Evolutionary conservation across 768 basidiomycete species (phyloP).

Genomic region (Rossbeevera mucosa): DNA sequence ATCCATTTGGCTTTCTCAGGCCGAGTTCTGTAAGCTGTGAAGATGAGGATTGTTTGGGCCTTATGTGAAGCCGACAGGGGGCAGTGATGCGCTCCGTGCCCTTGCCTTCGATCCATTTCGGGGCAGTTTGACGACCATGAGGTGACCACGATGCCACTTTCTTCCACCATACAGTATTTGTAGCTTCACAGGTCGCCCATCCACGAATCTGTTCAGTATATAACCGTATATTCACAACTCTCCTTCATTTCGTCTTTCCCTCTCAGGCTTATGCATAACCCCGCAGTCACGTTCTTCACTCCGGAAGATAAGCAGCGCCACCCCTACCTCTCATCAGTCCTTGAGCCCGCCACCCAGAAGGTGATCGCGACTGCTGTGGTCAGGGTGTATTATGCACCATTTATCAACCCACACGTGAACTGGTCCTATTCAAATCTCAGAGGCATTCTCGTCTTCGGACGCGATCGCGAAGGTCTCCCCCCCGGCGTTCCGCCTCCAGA

Average conservation of each 20-base stretch:
- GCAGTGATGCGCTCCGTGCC: conserved; percentile 20
- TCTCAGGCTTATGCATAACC: conserved; percentile 29
- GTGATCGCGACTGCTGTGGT: conserved; percentile 52
- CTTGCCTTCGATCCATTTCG: conserved; percentile 28
- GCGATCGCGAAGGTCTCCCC: conserved; percentile 27
- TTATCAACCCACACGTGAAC: conserved; percentile 40
- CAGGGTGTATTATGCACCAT: conserved; percentile 59
- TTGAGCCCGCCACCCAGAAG: conserved; percentile 38
- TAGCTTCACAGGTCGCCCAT: conserved; percentile 18
- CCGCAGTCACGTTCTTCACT: conserved; percentile 32
- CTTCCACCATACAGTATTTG: conserved; percentile 19
- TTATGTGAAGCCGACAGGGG: conserved; percentile 21
- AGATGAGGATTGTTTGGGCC: conserved; percentile 15
- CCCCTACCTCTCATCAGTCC: conserved; percentile 37
- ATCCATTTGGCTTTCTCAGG: conserved; percentile 24
- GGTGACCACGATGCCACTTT: conserved; percentile 33
- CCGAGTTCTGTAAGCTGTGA: conserved; percentile 20
- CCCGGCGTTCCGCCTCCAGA: conserved; percentile 21
- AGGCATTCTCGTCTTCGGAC: conserved; percentile 56
- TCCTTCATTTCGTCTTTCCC: conserved; percentile 14
- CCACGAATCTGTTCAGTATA: conserved; percentile 30
- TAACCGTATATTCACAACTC: conserved; percentile 20
- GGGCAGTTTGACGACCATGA: conserved; percentile 29
- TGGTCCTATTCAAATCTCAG: conserved; percentile 61
- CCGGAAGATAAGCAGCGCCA: conserved; percentile 36